A percentile compares a stretch with the other conserved stretches of the same genome.
phyloP scores from a whole-genome alignment of 2,329 filamentous ascomycete species.

The Ceratocystis smalleyi region DNA sequence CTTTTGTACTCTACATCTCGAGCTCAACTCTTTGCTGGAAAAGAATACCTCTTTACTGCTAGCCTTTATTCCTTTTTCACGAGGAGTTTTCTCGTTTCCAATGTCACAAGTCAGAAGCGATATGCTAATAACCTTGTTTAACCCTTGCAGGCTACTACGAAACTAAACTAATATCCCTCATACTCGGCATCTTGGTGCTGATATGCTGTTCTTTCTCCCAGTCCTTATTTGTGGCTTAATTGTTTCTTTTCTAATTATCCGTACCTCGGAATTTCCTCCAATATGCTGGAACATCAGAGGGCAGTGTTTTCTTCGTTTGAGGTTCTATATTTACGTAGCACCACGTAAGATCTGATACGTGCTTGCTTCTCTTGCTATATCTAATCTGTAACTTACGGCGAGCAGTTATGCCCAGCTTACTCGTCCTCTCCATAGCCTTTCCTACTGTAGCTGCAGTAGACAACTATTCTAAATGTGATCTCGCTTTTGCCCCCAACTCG shows the following conservation, averaged over 20 bases:
- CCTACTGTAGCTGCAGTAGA: conserved; percentile 20
- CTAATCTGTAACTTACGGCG: background rate
- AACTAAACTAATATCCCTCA: background rate
- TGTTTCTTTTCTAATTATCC: background rate
- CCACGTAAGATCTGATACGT: background rate
- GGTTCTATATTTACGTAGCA: background rate
- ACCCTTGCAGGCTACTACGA: background rate
- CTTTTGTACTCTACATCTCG: background rate
- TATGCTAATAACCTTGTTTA: background rate
- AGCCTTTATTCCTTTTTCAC: background rate
- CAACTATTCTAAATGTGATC: conserved; percentile 49
- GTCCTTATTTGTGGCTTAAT: background rate
- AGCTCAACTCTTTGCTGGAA: background rate
- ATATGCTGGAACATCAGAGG: background rate
- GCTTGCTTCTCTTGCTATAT: background rate
- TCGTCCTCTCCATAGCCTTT: background rate
- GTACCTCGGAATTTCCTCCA: background rate
- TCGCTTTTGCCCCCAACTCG: conserved; percentile 48
- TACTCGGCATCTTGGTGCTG: too few species aligned
- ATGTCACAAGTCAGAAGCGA: background rate
- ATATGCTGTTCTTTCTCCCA: background rate
- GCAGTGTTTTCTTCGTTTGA: background rate
- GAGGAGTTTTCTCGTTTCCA: background rate
- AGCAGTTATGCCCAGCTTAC: background rate
- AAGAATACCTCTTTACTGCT: background rate